Evolutionary conservation across 2,329 filamentous ascomycete species (phyloP), one percentile per base, ranked within the genome.

Genomic region (Hypoxylon sp.): DNA sequence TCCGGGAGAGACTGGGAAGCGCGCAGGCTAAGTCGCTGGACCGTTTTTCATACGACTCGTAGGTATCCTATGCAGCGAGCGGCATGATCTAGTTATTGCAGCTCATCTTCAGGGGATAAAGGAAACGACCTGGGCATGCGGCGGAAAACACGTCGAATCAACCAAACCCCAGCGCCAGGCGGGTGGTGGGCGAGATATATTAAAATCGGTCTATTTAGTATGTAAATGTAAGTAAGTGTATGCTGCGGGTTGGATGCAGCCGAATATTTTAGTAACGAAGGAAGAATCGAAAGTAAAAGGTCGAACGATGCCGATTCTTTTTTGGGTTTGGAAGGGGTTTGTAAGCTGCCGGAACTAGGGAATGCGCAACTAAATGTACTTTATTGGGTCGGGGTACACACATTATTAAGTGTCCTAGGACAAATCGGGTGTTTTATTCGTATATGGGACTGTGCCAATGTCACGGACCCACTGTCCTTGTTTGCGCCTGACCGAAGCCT

Each of bases 141-240:
- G 43, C n/a, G 46, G 50, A 58, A n/a, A 46, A 48, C 28, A 61
- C 23, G 55, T 34, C 46, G 11, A 53, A 60, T 36, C 43, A 43
- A 63, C 49, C 50, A 68, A 41, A 65, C 69, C 68, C 70, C 71
- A 68, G 69, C 71, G 55, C 73, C 67, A 65, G 72, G 67, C 67
- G 56, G 61, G 62, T 56, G 53, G 43, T 61, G 51, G 66, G 61
- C 28, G 38, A 53, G 28, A 50, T 67, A 61, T 69, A 65, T 59
- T 53, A 68, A 65, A 63, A 19, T 1, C 11, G 58, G 51, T 21
- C 36, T 58, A 41, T 53, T 46, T 57, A 13, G 53, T 45, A 50
- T 30, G 57, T 46, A 41, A 38, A 36, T 45, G 53, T 45, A 50
- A 23, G 57, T 46, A 41, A 38, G 45, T 45, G 62, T 52, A 32